These are phyloP conservation scores for Leptographium flavum DNA, from an alignment of 2,329 filamentous ascomycete genomes.

Conservation along the genomic window DNA sequence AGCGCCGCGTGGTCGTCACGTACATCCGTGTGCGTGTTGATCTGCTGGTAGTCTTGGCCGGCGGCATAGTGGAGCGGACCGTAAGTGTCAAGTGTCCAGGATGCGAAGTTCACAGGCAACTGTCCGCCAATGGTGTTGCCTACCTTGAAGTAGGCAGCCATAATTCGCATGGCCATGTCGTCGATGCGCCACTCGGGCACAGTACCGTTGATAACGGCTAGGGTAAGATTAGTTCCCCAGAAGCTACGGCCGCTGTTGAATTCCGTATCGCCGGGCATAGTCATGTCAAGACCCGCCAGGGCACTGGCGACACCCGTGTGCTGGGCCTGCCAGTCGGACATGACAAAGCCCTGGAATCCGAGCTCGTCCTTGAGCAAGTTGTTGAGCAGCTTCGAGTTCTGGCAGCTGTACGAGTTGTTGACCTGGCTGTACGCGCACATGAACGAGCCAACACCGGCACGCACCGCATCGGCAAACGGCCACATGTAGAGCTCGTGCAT, in stretches of 20 bases:
- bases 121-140: conserved; percentile 35
- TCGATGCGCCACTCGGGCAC: conserved; percentile 77
- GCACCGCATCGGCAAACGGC: conserved; percentile 49
- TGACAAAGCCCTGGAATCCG: conserved; percentile 30
- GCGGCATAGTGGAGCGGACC: conserved; percentile 53
- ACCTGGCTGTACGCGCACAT: conserved; percentile 52
- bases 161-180: conserved; percentile 81
- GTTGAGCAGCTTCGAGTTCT: conserved; percentile 55
- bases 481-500: conserved; percentile 50
- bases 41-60: conserved; percentile 37
- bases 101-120: conserved; percentile 63
- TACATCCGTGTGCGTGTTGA: conserved; percentile 80
- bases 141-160: conserved; percentile 56
- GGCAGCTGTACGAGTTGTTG: conserved; percentile 58
- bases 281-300: conserved; percentile 67
- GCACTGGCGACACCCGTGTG: conserved; percentile 50
- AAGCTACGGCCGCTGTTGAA: conserved; percentile 42
- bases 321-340: conserved; percentile 30
- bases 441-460: conserved; percentile 33
- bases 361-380: conserved; percentile 49
- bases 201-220: conserved; percentile 80
- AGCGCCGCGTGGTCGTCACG: conserved; percentile 55
- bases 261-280: conserved; percentile 71
- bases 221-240: conserved; percentile 63
- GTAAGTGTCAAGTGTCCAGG: conserved; percentile 68